Evolutionary conservation across 2,329 filamentous ascomycete genomes (phyloP).

Genomic region (Trichoderma citrinoviride): DNA sequence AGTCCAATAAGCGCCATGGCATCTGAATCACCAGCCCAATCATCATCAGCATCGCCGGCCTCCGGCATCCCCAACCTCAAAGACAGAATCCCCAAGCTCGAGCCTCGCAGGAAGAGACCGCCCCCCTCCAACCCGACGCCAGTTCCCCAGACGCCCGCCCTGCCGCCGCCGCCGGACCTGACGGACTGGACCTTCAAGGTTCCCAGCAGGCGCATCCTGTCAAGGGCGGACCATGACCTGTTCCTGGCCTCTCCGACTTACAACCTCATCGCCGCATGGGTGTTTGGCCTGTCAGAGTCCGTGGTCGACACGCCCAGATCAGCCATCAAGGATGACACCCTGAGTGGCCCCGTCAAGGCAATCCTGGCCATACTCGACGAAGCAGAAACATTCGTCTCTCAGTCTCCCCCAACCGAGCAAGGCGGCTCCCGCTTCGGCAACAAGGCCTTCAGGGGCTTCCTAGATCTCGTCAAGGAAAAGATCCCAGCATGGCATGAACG

Average conservation of each 20-base stretch:
- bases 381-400: constrained; percentile 62
- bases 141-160: constrained; percentile 69
- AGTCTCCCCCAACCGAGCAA: constrained; percentile 78
- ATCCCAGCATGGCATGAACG: constrained; percentile 60
- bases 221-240: constrained; percentile 71
- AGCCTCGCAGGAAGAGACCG: constrained; percentile 58
- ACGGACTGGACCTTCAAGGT: constrained; percentile 59
- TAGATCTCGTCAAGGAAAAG: constrained; percentile 64
- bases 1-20: constrained; percentile 27
- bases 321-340: constrained; percentile 52
- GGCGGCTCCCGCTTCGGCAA: constrained; percentile 92
- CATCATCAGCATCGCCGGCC: constrained; percentile 19
- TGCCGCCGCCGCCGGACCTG: constrained; percentile 65
- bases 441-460: constrained; percentile 79
- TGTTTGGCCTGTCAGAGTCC: constrained; percentile 82
- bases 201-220: constrained; percentile 79
- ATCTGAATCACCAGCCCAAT: constrained; percentile 25
- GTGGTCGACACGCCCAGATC: constrained; percentile 70
- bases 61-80: constrained; percentile 39
- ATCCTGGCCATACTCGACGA: constrained; percentile 70
- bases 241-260: constrained; percentile 78
- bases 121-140: constrained; percentile 56
- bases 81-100: constrained; percentile 63
- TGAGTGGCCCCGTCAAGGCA: constrained; percentile 59
- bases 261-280: constrained; percentile 73